These are phyloP conservation scores for Boletus edulis DNA, from an alignment of 768 basidiomycete genomes.

Conservation along the genomic window DNA sequence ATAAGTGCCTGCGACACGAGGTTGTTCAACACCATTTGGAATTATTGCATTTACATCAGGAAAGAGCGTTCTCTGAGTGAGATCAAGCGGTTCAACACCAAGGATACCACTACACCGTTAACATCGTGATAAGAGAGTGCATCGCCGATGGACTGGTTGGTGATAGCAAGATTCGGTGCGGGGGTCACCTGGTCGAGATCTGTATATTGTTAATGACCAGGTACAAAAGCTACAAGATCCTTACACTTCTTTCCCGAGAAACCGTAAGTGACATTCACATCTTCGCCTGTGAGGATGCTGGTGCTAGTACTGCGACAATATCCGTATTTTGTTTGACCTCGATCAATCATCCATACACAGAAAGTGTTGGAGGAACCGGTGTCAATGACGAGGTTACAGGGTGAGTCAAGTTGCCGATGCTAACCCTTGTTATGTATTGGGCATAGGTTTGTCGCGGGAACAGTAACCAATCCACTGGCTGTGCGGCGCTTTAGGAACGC, in stretches of 20 bases:
- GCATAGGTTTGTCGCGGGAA: no score
- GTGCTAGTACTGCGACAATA: slow-evolving; percentile 18
- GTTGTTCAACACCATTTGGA: slow-evolving; percentile 27
- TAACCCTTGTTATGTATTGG: no score
- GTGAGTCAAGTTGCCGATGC: no score
- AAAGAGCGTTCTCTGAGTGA: slow-evolving; percentile 3
- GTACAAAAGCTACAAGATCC: neutral
- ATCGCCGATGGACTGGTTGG: slow-evolving; percentile 27
- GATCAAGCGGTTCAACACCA: slow-evolving; percentile 23
- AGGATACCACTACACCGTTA: slow-evolving; percentile 21
- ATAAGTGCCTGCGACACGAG: slow-evolving; percentile 17
- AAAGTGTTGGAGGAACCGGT: no score
- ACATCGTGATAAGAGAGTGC: slow-evolving; percentile 10
- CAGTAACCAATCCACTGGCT: slow-evolving; percentile 1
- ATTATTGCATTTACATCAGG: neutral
- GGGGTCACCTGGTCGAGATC: slow-evolving; percentile 26
- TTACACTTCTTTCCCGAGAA: slow-evolving; percentile 36
- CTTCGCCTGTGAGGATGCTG: slow-evolving; percentile 23
- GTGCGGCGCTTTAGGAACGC: slow-evolving; percentile 1
- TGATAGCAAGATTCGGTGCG: slow-evolving; percentile 19
- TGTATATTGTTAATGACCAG: neutral
- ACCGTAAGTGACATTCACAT: slow-evolving; percentile 10
- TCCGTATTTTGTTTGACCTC: neutral
- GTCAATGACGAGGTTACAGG: no score
- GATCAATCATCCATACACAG: neutral